Conservation (phyloP, 768 basidiomycete genomes). For the Lactarius sp. region DNA sequence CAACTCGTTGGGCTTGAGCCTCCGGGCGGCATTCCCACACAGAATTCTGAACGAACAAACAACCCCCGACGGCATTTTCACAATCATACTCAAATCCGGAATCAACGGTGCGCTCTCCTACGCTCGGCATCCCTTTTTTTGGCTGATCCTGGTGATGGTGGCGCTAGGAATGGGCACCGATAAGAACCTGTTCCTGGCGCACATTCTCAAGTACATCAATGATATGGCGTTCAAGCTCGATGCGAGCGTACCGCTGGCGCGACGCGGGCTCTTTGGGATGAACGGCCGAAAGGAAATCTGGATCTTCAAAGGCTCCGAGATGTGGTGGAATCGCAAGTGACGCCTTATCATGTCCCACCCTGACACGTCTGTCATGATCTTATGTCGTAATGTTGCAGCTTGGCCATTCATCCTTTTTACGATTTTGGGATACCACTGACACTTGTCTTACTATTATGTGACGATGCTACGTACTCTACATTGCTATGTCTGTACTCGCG, state of each 20-base stretch:
- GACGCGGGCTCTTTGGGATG: constrained; percentile 36
- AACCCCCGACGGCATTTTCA: constrained; percentile 47
- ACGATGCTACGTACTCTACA: neutral
- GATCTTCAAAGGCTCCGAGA: constrained; percentile 49
- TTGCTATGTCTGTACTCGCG: neutral
- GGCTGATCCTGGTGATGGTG: neutral
- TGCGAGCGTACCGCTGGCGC: constrained; percentile 59
- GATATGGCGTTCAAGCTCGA: constrained; percentile 57
- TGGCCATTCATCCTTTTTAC: neutral
- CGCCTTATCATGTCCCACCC: neutral
- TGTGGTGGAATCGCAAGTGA: constrained; percentile 23
- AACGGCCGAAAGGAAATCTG: constrained; percentile 52
- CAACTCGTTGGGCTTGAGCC: constrained; percentile 36
- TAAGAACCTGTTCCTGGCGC: constrained; percentile 53
- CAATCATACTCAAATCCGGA: constrained; percentile 48
- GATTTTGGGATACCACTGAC: neutral
- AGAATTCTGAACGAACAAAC: constrained; percentile 40
- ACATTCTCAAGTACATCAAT: constrained; percentile 56
- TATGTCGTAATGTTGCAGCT: constrained; percentile 11
- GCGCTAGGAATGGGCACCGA: constrained; percentile 34
- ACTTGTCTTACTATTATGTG: neutral
- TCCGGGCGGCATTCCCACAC: constrained; percentile 41
- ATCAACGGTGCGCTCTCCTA: constrained; percentile 17
- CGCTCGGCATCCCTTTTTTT: neutral
- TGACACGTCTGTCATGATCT: constrained; percentile 2